Percentiles rank a stretch among this genome's conserved stretches.
phyloP scores from a whole-genome alignment of 225 moss, liverwort and hornwort species.

The Bryoerythrophyllum caledonicum region DNA sequence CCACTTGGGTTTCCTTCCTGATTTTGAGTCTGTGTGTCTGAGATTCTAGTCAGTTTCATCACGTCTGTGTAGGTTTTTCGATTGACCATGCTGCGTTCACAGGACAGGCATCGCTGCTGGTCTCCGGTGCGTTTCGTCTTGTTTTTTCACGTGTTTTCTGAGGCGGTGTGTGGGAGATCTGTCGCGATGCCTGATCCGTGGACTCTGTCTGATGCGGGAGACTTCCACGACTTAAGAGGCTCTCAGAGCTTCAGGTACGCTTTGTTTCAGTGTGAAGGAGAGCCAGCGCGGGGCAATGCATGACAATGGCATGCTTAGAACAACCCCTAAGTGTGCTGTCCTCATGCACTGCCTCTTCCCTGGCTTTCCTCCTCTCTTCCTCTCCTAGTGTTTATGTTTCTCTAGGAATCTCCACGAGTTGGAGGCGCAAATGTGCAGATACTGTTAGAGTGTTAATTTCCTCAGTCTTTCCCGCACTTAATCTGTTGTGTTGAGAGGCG shows the following conservation, averaged over 20 bases:
- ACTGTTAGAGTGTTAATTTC: no score
- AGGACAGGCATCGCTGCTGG: slow-evolving; percentile 68
- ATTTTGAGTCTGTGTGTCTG: not conserved
- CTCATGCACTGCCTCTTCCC: slow-evolving; percentile 99
- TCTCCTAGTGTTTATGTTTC: not conserved
- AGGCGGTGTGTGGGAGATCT: slow-evolving; percentile 36
- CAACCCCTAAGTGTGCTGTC: slow-evolving; percentile 49
- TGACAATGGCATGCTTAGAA: slow-evolving; percentile 66
- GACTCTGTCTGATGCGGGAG: slow-evolving; percentile 33
- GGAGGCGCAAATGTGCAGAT: no score
- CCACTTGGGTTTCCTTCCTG: not conserved
- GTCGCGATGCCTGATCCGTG: slow-evolving; percentile 58
- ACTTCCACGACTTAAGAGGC: not conserved
- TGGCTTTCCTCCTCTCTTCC: slow-evolving; percentile 50
- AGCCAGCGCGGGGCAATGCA: slow-evolving; percentile 78
- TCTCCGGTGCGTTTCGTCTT: slow-evolving; percentile 31
- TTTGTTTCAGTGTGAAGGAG: not conserved
- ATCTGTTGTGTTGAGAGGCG: no score
- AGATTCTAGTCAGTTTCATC: not conserved
- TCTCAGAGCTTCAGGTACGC: not conserved
- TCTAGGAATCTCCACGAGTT: no score
- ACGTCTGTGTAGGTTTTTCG: not conserved
- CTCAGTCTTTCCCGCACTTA: no score
- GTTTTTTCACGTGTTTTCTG: not conserved
- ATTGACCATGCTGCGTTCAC: slow-evolving; percentile 20